Evolutionary conservation across 352 stramenopile species (phyloP), one percentile per base, ranked within the genome.

Genomic region (Phytopythium kandeliae): DNA sequence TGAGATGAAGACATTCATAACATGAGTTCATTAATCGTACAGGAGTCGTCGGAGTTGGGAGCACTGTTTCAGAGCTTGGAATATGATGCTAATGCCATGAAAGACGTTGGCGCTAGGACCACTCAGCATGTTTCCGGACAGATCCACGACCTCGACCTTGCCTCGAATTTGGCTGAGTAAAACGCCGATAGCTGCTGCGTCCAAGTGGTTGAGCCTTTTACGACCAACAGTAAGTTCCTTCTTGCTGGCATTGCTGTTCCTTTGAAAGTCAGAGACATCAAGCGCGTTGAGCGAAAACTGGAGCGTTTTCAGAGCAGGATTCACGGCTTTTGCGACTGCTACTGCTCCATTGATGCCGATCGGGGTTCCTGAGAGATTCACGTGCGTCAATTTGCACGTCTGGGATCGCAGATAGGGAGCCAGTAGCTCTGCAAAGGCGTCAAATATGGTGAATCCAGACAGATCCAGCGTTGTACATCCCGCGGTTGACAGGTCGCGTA

Each of bases 361-460:
- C n/a, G 82, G 64, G 7, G 77, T 89, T 9, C 59, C 45, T 1
- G 69, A 54, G 8, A 88, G 48, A 30, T 83, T 82, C 4, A 91
- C 44, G 1, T 45, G 48, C 26, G 51, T 61, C 28, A 91, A 46
- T 13, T 63, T 71, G 51, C 77, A 86, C 35, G 60, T 65, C 26
- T 81, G 78, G 3, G 75, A 74, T 16, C 58, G 56, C 19, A 91
- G 35, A 49, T 77, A 91, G 5, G 71, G 62, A 37, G 70, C 49
- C 51, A 91, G 58, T 8, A 85, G 63, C 25, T 76, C 60, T 2
- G 70, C 67, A 36, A 91, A 84, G 42, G 78, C 63, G 58, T 91
- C 75, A 24, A 70, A 75, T 17, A 91, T 61, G 41, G 56, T 48
- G 12, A 91, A 82, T 10, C 65, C 54, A 1, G 74, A 66, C 22